Conservation (phyloP, 148 eudicot genomes). For the Fagopyrum tataricum region DNA sequence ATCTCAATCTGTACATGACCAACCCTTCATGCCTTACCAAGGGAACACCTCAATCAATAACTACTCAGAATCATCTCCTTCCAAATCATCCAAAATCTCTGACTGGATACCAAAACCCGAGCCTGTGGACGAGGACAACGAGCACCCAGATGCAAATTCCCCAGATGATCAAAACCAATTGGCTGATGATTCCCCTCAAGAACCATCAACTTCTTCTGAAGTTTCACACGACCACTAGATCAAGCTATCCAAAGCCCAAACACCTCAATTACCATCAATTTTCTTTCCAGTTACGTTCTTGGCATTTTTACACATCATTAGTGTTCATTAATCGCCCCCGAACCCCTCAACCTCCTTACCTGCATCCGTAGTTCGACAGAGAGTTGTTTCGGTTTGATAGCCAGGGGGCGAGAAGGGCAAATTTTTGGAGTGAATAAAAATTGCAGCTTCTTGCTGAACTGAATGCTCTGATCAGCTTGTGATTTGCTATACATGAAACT, state of each 20-base stretch:
- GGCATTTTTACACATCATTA: background rate
- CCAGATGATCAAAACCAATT: background rate
- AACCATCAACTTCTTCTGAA: background rate
- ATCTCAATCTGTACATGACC: constrained; percentile 8
- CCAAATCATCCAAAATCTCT: constrained; percentile 11
- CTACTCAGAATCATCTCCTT: background rate
- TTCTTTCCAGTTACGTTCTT: background rate
- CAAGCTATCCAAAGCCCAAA: background rate
- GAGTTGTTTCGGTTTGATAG: background rate
- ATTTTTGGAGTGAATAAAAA: constrained; percentile 8
- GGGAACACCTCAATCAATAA: background rate
- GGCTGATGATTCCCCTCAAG: constrained; percentile 3
- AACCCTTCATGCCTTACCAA: constrained; percentile 9
- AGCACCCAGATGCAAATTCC: background rate
- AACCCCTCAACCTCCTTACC: background rate
- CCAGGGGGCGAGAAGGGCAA: background rate
- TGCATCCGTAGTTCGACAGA: background rate
- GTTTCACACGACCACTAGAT: background rate
- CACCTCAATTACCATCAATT: background rate
- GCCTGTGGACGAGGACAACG: constrained; percentile 2
- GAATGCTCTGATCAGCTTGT: background rate
- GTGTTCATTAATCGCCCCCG: background rate
- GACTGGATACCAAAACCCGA: constrained; percentile 15
- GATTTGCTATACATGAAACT: background rate
- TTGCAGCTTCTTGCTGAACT: background rate